Evolutionary conservation across 179 eudicot species (phyloP), one percentile per base, ranked within the genome.

Genomic region (Pouteria campechiana): DNA sequence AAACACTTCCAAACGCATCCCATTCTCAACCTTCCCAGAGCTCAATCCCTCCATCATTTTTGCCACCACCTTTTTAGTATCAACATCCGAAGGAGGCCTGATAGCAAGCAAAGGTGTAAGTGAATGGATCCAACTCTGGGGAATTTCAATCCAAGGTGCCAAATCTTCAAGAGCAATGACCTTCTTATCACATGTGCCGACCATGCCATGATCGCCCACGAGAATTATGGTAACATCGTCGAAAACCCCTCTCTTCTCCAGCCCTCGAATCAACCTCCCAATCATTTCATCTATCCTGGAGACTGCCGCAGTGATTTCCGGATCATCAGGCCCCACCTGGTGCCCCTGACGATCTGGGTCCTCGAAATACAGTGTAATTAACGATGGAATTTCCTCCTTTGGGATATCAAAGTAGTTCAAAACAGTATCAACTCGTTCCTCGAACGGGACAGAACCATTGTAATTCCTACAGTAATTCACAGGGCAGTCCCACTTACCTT

Each of bases 191-290:
- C 97, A 88, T 4, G 88, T 88, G 14, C 97, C 92, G 23, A 80
- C 97, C 97, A 88, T 88, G 0, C 97, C 97, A 69, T 88, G 97
- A 78, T 88, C 93, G 41, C 94, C 97, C 17, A 88, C 71, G 78
- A 84, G 30, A 7, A 88, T 65, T 4, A 88, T 42, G 18, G 38
- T 75, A 31, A 84, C 95, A 63, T 88, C 95, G 51, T 88, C 85
- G 52, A 88, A 88, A 43, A 84, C 67, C 25, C 85, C 88, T 67
- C 78, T 73, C 25, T 68, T 62, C 47, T 88, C 97, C 35, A 88
- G 50, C 8, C 97, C 97, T 8, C 40, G 13, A 43, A 88, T 88
- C 72, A 88, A 54, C 32, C 60, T 75, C 52, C 94, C 97, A 48
- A 88, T 80, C 75, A 84, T 56, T 4, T 23, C 32, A 71, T 88